phyloP scores from a whole-genome alignment of 1,284 basidiomycete species.

The Phylloporus sp. region DNA sequence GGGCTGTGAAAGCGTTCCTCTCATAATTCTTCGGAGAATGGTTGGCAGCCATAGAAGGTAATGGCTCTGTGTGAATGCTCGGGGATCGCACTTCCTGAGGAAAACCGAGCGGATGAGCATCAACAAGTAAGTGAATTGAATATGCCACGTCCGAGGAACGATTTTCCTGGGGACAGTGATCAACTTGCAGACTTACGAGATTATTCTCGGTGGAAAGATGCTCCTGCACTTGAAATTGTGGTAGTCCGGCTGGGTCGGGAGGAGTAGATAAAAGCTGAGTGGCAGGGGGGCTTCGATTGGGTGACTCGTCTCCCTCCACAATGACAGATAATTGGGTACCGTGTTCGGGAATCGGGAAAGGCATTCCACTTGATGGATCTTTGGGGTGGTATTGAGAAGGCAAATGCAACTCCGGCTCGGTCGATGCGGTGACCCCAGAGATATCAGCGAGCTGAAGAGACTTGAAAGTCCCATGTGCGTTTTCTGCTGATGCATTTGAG shows the following conservation, averaged over 20 bases:
- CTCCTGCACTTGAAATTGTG: neutral
- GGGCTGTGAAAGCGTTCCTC: constrained; percentile 35
- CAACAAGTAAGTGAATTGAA: constrained; percentile 32
- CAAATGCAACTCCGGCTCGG: constrained; percentile 15
- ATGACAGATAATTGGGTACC: constrained; percentile 70
- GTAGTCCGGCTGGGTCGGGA: constrained; percentile 4
- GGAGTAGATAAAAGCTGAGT: constrained; percentile 18
- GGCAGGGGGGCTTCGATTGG: constrained; percentile 48
- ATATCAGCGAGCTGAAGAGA: constrained; percentile 14
- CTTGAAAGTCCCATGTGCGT: neutral
- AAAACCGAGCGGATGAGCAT: constrained; percentile 48
- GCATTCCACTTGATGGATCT: constrained; percentile 14
- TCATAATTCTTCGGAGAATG: constrained; percentile 24
- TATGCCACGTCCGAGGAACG: constrained; percentile 4
- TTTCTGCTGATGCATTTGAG: constrained; percentile 1
- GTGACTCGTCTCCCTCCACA: constrained; percentile 71
- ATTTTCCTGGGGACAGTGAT: constrained; percentile 5
- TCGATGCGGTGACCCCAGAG: constrained; percentile 14
- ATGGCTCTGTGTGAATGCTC: constrained; percentile 28
- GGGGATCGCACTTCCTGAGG: constrained; percentile 27
- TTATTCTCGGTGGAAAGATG: constrained; percentile 3
- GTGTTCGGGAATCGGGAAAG: constrained; percentile 16
- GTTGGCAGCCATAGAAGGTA: constrained; percentile 22
- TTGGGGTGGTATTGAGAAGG: constrained; percentile 10
- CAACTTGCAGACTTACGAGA: neutral